These are phyloP conservation scores for Hypoxylon sp. DNA, from an alignment of 2,329 filamentous ascomycete species.

Conservation along the genomic window DNA sequence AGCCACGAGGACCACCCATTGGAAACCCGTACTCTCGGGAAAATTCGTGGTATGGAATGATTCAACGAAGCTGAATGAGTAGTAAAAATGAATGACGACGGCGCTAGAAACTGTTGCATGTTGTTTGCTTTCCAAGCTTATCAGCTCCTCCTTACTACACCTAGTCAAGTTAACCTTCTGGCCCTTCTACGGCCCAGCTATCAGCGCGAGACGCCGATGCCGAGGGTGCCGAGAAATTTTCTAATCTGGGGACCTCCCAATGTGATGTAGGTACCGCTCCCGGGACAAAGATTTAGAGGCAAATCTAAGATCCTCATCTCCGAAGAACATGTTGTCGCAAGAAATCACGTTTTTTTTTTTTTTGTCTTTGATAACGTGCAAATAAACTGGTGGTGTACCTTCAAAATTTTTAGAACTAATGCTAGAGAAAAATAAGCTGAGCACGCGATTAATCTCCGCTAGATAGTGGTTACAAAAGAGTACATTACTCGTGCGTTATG, in stretches of 20 bases:
- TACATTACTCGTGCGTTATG: slow-evolving; percentile 1
- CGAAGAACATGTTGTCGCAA: slow-evolving; percentile 19
- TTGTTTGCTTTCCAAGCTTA: slow-evolving; percentile 2
- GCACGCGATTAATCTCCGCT: slow-evolving; percentile 1
- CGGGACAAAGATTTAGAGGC: slow-evolving; percentile 25
- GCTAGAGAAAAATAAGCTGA: neutral
- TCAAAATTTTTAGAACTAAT: neutral
- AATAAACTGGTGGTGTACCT: slow-evolving; percentile 8
- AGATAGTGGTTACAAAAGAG: slow-evolving; percentile 1
- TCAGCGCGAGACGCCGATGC: slow-evolving; percentile 41
- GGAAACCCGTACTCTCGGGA: slow-evolving; percentile 36
- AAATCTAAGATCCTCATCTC: slow-evolving; percentile 33
- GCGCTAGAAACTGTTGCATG: slow-evolving; percentile 5
- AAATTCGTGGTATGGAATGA: slow-evolving; percentile 10
- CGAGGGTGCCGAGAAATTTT: slow-evolving; percentile 21
- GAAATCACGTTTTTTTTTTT: slow-evolving; percentile 15
- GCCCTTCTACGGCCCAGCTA: neutral
- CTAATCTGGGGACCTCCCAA: slow-evolving; percentile 2
- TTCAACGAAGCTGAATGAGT: neutral
- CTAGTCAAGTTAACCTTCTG: neutral
- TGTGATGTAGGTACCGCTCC: neutral
- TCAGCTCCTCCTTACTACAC: neutral
- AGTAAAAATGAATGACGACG: slow-evolving; percentile 8
- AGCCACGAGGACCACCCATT: slow-evolving; percentile 10
- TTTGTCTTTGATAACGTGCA: slow-evolving; percentile 12